Conservation (phyloP, 495 filamentous ascomycete genomes). For the Thozetella sp. region DNA sequence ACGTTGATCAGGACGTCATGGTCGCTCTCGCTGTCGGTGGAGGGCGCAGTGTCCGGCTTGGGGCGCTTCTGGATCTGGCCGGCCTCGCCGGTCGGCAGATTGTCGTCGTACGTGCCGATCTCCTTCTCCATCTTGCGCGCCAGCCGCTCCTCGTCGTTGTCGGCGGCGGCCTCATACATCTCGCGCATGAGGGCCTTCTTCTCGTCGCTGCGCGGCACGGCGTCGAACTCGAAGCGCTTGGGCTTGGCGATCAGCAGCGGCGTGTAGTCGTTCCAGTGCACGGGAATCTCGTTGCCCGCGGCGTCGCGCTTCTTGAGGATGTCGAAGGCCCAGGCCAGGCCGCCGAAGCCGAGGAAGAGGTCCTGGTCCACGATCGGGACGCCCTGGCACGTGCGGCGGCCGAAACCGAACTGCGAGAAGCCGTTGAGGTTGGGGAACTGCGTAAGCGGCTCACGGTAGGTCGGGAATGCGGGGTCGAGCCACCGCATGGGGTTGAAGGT, state of each 20-base stretch:
- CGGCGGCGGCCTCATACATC: slow-evolving; percentile 35
- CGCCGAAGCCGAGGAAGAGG: slow-evolving; percentile 57
- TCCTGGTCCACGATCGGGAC: slow-evolving; percentile 56
- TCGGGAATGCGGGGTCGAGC: slow-evolving; percentile 50
- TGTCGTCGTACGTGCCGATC: slow-evolving; percentile 4
- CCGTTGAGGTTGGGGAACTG: slow-evolving; percentile 54
- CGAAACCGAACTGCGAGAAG: slow-evolving; percentile 62
- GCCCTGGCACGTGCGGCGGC: slow-evolving; percentile 61
- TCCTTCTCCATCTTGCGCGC: slow-evolving; percentile 1
- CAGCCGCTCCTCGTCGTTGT: slow-evolving; percentile 19
- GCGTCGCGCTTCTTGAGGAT: slow-evolving; percentile 43
- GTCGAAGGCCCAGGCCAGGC: slow-evolving; percentile 60
- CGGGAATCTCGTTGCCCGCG: slow-evolving; percentile 34
- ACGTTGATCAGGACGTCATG: slow-evolving; percentile 10
- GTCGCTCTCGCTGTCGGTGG: slow-evolving; percentile 5
- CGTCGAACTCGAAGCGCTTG: slow-evolving; percentile 44
- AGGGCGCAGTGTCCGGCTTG: neutral
- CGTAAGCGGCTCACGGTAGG: slow-evolving; percentile 56
- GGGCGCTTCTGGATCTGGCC: neutral
- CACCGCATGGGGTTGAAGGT: slow-evolving; percentile 57
- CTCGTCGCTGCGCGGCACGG: slow-evolving; percentile 31
- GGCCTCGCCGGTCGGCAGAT: slow-evolving; percentile 1
- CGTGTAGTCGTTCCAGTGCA: slow-evolving; percentile 53
- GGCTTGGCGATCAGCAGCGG: slow-evolving; percentile 58
- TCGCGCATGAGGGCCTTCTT: slow-evolving; percentile 22